A percentile compares a stretch with the other conserved stretches of the same genome.
Conservation (phyloP, 768 basidiomycete species). For the Pulveroboletus ravenelii region DNA sequence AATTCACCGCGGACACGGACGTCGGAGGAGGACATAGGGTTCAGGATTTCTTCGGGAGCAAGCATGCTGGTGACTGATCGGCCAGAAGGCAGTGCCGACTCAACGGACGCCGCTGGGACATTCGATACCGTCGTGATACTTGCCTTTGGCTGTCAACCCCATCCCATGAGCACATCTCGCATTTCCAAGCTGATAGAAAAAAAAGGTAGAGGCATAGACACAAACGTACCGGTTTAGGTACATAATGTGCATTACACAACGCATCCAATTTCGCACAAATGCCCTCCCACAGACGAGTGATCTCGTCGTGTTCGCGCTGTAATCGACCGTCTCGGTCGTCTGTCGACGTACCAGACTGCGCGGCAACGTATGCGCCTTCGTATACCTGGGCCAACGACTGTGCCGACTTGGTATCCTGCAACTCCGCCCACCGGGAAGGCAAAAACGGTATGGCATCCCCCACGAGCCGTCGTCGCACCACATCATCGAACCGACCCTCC, state of each 20-base stretch:
- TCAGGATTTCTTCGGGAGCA: constrained; percentile 89
- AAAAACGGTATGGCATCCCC: constrained; percentile 85
- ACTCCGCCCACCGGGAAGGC: constrained; percentile 82
- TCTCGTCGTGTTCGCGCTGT: constrained; percentile 82
- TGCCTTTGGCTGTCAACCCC: constrained; percentile 68
- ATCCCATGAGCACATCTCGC: neutral
- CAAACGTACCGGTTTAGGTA: constrained; percentile 79
- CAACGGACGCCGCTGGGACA: constrained; percentile 73
- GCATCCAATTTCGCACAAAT: constrained; percentile 90
- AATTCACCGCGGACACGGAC: constrained; percentile 72
- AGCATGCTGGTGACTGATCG: constrained; percentile 74
- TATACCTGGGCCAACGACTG: constrained; percentile 95
- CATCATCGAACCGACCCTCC: constrained; percentile 86
- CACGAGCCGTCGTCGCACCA: constrained; percentile 66
- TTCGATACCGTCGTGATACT: constrained; percentile 82
- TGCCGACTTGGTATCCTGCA: constrained; percentile 82
- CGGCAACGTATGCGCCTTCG: constrained; percentile 83
- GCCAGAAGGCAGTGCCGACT: constrained; percentile 86
- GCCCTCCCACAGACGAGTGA: constrained; percentile 77
- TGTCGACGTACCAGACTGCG: constrained; percentile 45
- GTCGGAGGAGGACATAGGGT: constrained; percentile 46
- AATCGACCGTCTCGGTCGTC: constrained; percentile 89
- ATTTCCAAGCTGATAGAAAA: neutral
- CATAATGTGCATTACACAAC: constrained; percentile 90
- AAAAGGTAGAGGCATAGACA: neutral